A percentile compares a stretch with the other conserved stretches of the same genome.
Evolutionary conservation across 2,329 filamentous ascomycete species (phyloP).

Genomic region (Aspergillus novoparasiticus): DNA sequence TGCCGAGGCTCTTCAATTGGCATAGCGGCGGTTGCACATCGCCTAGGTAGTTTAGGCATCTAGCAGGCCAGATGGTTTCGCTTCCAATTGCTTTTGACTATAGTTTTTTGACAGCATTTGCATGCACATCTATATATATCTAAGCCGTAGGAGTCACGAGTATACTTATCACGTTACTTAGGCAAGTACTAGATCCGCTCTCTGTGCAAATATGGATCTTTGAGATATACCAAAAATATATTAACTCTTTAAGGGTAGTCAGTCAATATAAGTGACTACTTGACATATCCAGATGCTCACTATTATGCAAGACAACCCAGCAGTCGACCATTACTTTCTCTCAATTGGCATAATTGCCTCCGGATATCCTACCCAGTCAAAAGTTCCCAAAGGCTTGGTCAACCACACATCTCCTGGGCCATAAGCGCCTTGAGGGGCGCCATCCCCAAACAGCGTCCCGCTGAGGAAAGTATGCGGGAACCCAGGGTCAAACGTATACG

Average conservation of each 20-base stretch:
- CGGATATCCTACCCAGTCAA: not conserved
- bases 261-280: too few relatives aligned
- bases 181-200: not conserved
- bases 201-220: not conserved
- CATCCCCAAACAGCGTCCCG: not conserved
- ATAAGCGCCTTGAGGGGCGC: not conserved
- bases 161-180: not conserved
- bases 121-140: not conserved
- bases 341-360: not conserved
- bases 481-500: slow-evolving; percentile 56
- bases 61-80: not conserved
- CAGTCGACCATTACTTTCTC: not conserved
- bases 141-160: not conserved
- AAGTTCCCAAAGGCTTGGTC: not conserved
- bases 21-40: not conserved
- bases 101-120: not conserved
- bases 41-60: too few relatives aligned
- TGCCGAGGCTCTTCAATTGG: not conserved
- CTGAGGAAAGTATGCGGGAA: slow-evolving; percentile 47
- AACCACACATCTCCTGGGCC: not conserved
- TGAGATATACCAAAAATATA: too few relatives aligned
- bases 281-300: too few relatives aligned
- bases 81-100: not conserved
- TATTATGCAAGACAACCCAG: not conserved
- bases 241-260: too few relatives aligned